Percentiles rank a stretch among this genome's conserved stretches.
Evolutionary conservation across 2,329 filamentous ascomycete species (phyloP).

Genomic region (Neofusicoccum umdonicola): DNA sequence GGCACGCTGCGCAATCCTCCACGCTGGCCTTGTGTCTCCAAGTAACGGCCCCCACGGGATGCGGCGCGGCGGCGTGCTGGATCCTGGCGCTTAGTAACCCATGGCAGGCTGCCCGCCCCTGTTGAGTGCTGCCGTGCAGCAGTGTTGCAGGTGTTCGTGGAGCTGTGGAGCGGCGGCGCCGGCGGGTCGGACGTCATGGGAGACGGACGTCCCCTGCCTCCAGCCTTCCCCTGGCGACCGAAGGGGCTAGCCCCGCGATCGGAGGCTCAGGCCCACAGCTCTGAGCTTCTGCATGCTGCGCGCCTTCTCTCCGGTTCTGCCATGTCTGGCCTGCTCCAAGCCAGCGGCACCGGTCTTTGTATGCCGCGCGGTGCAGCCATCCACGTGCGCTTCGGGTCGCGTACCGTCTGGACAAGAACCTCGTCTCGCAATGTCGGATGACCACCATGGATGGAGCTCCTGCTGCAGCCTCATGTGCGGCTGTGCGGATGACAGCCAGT

Average conservation of each 20-base stretch:
- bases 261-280: not conserved
- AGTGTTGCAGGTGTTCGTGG: not conserved
- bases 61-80: not conserved
- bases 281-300: not conserved
- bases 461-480: not conserved
- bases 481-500: not conserved
- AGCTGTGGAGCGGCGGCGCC: not conserved
- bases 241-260: conserved; percentile 9
- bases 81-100: conserved; percentile 4
- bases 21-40: not conserved
- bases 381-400: not conserved
- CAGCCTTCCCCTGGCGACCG: not conserved
- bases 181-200: not conserved
- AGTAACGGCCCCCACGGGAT: not conserved
- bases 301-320: not conserved
- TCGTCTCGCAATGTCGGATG: not conserved
- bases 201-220: not conserved
- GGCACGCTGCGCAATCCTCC: not conserved
- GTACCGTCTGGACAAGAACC: not conserved
- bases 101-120: not conserved
- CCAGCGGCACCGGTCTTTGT: not conserved
- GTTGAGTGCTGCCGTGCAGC: not conserved
- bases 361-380: not conserved
- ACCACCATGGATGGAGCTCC: not conserved
- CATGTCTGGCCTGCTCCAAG: not conserved